Evolutionary conservation across 805 yeast genomes (phyloP), one percentile per base, ranked within the genome.

Genomic region (Hanseniaspora opuntiae): DNA sequence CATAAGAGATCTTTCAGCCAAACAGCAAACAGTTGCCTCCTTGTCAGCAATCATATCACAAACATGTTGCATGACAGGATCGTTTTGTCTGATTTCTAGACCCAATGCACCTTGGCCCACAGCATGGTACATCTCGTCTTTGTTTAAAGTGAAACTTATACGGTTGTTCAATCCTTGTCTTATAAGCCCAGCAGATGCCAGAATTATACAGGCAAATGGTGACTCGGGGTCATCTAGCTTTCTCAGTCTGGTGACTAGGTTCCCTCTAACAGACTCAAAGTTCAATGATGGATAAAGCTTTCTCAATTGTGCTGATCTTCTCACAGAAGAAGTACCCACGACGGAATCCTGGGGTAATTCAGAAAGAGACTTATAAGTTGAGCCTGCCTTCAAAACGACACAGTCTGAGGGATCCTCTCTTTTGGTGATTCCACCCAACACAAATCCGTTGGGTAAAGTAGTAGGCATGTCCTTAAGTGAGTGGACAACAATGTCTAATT

Each of bases 91-190:
- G 59, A 90, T 86, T 69, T 93, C 98, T 28, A 93, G 71, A 19
- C 97, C 98, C 45, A 93, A 69, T 0, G 97, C 97, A 58, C 98
- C 98, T 71, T 93, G 98, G n/a, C 98, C 98, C 45, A 93, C 96
- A 0, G 98, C 96, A 65, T 90, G 86, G 64, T 81, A 84, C 95
- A 90, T 86, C 53, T 82, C 85, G 35, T 86, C 84, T 5, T 80
- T 74, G 54, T 82, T 78, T 57, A 93, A 73, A 58, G 73, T 75
- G 57, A 76, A 73, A 6, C 96, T 81, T 63, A 93, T 87, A 65
- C 97, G 74, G 59, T 78, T 66, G n/a, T 76, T 79, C 51, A 89
- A 69, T 12, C 81, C 84, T 42, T 84, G 69, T 59, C 98, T 77
- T 22, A 77, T 71, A 55, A 93, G 74, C 2, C 98, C 98, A 1